These are phyloP conservation scores for Pseudoperonospora humuli DNA, from an alignment of 352 stramenopile species.

Conservation along the genomic window DNA sequence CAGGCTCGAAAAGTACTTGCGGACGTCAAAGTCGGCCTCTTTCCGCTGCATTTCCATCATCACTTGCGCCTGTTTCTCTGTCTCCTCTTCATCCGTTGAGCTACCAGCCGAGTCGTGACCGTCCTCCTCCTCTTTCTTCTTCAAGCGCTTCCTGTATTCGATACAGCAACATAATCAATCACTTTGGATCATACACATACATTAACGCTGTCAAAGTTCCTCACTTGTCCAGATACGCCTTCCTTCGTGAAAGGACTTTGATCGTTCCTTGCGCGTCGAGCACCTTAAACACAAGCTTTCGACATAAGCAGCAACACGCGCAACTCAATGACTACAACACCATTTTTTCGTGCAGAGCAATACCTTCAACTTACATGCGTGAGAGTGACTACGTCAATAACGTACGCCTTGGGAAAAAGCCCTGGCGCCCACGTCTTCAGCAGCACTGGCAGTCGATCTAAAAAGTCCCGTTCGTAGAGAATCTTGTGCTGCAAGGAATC, in stretches of 20 bases:
- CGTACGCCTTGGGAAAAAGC: slow-evolving; percentile 56
- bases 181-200: too few species aligned
- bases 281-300: slow-evolving; percentile 80
- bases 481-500: slow-evolving; percentile 86
- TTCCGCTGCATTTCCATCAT: slow-evolving; percentile 83
- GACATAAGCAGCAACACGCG: background rate
- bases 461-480: slow-evolving; percentile 83
- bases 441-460: slow-evolving; percentile 74
- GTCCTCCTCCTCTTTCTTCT: slow-evolving; percentile 30
- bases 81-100: slow-evolving; percentile 69
- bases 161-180: slow-evolving; percentile 1
- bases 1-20: slow-evolving; percentile 75
- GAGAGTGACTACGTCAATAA: slow-evolving; percentile 75
- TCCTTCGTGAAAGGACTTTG: slow-evolving; percentile 74
- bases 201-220: too few species aligned
- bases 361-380: slow-evolving; percentile 55
- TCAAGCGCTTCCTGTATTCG: slow-evolving; percentile 34
- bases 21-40: slow-evolving; percentile 79
- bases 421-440: slow-evolving; percentile 72
- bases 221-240: slow-evolving; percentile 52
- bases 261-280: slow-evolving; percentile 77
- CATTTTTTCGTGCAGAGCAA: too few species aligned
- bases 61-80: slow-evolving; percentile 53
- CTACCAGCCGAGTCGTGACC: slow-evolving; percentile 40
- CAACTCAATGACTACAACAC: background rate